Evolutionary conservation across 2,329 filamentous ascomycete species (phyloP), one percentile per base, ranked within the genome.

Genomic region (Falciphora oryzae): DNA sequence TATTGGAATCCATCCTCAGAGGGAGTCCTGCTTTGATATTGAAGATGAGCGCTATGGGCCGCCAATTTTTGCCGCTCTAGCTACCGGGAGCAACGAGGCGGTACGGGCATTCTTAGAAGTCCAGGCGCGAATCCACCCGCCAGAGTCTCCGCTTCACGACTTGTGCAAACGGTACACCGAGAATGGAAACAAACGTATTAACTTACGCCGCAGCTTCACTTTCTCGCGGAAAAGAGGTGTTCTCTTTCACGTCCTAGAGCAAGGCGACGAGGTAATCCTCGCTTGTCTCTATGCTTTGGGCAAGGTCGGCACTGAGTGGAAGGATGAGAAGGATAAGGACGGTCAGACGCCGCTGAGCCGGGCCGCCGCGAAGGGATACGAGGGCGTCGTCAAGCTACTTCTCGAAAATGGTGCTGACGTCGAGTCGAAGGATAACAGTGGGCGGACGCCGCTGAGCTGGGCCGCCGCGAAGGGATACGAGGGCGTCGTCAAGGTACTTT

Each of bases 11-110:
- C 64, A 65, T 32, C 25, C 60, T 2, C 27, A 63, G 8, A n/a
- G 31, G 11, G 27, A 27, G 6, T n/a, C 58, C 6, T 61, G 27
- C 28, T 59, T 65, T 18, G n/a, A 56, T 18, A 18, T 62, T 11
- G 32, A 25, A 3, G 18, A 32, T 22, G 62, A 67, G 62, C 63
- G 64, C 3, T 66, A 68, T 61, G 64, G 63, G 25, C 29, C 61
- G 29, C 66, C 68, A 4, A 22, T 69, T 0, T 64, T 68, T 38
- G 68, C 65, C 14, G 67, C 68, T 11, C 27, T 68, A 25, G 66
- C 64, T 7, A 65, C 61, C 13, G 25, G 44, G 2, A 67, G 64
- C 56, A 22, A 65, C 32, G 32, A 66, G 44, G 65, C 68, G 29
- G 60, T 62, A 22, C 18, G 18, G 57, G 35, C 61, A 56, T 27